Evolutionary conservation across 2,329 filamentous ascomycete species (phyloP).

Genomic region (Stagonosporopsis tanaceti): DNA sequence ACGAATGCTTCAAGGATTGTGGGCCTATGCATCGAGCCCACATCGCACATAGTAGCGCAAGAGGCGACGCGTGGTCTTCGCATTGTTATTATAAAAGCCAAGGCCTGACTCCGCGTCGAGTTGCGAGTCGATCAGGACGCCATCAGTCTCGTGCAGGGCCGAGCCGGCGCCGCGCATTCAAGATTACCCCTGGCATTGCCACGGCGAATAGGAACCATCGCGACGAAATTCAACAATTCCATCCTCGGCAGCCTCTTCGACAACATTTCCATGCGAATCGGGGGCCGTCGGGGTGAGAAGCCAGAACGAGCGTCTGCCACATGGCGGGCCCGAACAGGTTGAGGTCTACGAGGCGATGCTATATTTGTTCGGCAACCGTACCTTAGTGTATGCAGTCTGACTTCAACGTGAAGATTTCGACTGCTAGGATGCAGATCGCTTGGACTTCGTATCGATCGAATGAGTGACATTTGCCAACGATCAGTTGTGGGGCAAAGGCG

Average conservation of each 20-base stretch:
- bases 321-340: background rate
- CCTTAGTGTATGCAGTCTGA: conserved; percentile 4
- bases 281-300: conserved; percentile 7
- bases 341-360: too few species aligned
- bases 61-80: conserved; percentile 29
- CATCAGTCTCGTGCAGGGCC: conserved; percentile 33
- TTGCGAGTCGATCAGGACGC: conserved; percentile 24
- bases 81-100: conserved; percentile 23
- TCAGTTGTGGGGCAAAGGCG: conserved; percentile 14
- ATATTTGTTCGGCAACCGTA: conserved; percentile 8
- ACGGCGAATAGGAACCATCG: conserved; percentile 22
- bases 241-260: conserved; percentile 26
- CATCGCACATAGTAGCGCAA: conserved; percentile 2
- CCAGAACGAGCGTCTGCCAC: conserved; percentile 2
- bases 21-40: conserved; percentile 1
- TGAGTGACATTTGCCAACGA: conserved; percentile 11
- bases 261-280: conserved; percentile 20
- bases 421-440: conserved; percentile 3
- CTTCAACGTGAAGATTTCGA: background rate
- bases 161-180: conserved; percentile 31
- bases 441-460: conserved; percentile 8
- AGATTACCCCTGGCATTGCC: conserved; percentile 21
- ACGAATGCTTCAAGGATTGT: conserved; percentile 1
- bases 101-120: conserved; percentile 17
- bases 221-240: conserved; percentile 20